Base-by-base conservation (phyloP, 768 basidiomycete genomes). In the Russula vinacea region DNA sequence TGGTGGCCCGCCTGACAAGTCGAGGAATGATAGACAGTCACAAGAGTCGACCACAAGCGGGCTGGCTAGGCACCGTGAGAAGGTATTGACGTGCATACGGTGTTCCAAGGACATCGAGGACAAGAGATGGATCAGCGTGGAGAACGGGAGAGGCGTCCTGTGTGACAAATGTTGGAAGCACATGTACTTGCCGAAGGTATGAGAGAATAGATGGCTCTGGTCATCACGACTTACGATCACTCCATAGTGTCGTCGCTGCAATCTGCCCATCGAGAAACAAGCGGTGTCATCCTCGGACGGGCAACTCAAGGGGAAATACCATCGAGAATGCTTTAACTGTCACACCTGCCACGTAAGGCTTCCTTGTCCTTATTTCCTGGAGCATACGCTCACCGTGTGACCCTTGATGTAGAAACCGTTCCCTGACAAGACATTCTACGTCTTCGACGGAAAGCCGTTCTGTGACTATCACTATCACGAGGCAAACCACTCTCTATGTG, bases 151-250 rank as follows among this genome's bases (percentile, higher is more conserved):
- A 14, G 68, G 76, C 44, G 85, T 93, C 42, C 76, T 97, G 69
- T 97, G 95, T 74, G 95, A 94, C 72, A 76, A 75, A 70, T 95
- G 94, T 74, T 97, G 94, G 94, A 97, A 96, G 80, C 86, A 90
- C 71, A 89, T 95, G 87, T 97, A 96, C 78, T 76, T 97, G 66
- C 94, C 94, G 65, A 94, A 93, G 79, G 92, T 64, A 64, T 33
- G 35, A 47, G 42, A 58, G 37, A 19, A n/a, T 50, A 55, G 52
- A 42, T 57, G 32, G 51, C 22, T 32, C 60, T 59, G 39, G 26
- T 56, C 35, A 39, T 49, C 66, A 42, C 35, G 22, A 62, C 65
- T 62, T 40, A 58, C 50, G 55, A 62, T 60, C 42, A 17, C 22
- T 64, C 47, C 51, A 56, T 56, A 93, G 90, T 97, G 94, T 72